Evolutionary conservation across 2,329 filamentous ascomycete genomes (phyloP), one percentile per base, ranked within the genome.

Genomic region (Diaporthe vexans): DNA sequence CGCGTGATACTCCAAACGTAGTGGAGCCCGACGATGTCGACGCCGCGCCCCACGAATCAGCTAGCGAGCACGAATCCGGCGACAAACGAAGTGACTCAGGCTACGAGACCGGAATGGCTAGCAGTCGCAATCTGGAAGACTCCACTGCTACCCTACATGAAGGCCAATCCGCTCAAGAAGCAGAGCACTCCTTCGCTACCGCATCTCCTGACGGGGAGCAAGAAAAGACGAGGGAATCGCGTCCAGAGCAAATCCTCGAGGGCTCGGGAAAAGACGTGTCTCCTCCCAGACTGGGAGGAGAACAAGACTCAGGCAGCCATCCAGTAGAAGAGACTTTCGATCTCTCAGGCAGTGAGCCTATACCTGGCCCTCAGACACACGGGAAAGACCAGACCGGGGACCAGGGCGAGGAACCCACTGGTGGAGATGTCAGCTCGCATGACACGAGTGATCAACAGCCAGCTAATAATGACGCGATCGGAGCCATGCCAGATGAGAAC

Each of bases 351-450:
- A 59, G 69, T 37, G 71, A 75, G 67, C 70, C 75, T 43, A 75
- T 76, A 40, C 48, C 74, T 15, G 76, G 75, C 15, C 76, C 75
- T 33, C 76, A 76, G 74, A 77, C 75, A n/a, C 76, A 77, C 54
- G 68, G 74, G 3, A 61, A 72, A 19, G 75, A 76, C 21, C 19
- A 51, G 19, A n/a, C 37, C 40, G 72, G 29, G 15, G 29, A 46
- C 24, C 52, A 52, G 10, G 15, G 21, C 24, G 29, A 63, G 24
- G 26, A 63, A 10, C 33, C 15, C 15, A 4, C 35, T 19, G 59
- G 21, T 3, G 37, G 37, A 24, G 71, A 40, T 37, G n/a, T 54
- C 63, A 40, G 48, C 33, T 37, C 15, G 63, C 63, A 19, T 40
- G 48, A 21, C 21, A 35, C 4, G 9, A 54, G 21, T 11, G 29